Evolutionary conservation across 148 eudicot genomes (phyloP).

Genomic region (Rhododendron molle): DNA sequence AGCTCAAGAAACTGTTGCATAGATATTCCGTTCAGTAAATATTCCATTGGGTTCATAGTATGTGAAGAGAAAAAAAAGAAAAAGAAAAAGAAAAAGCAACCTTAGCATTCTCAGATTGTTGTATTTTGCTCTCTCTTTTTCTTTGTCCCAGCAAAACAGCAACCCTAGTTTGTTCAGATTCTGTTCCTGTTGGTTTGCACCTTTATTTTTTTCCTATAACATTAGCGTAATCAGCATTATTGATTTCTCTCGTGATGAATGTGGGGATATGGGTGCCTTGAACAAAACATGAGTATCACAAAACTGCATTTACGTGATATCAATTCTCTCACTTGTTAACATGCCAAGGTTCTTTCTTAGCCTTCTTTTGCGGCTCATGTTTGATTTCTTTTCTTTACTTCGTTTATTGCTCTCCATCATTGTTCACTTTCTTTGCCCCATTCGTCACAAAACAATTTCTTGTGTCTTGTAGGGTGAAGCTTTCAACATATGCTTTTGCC

Average conservation of each 20-base stretch:
- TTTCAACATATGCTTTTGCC: slow-evolving; percentile 81
- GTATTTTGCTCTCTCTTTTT: not conserved
- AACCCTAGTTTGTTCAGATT: not conserved
- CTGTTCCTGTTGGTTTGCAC: not conserved
- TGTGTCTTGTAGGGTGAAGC: slow-evolving; percentile 67
- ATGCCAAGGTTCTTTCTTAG: not conserved
- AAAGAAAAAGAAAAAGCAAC: not conserved
- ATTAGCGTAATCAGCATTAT: not conserved
- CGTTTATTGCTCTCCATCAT: slow-evolving; percentile 15
- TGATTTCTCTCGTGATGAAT: no score
- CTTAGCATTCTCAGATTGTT: not conserved
- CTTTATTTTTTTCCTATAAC: not conserved
- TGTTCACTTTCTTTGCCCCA: no score
- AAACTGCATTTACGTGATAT: not conserved
- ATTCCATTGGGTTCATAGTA: not conserved
- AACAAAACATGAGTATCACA: no score
- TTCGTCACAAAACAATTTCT: not conserved
- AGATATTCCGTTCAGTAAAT: not conserved
- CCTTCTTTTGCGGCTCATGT: not conserved
- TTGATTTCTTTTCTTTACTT: slow-evolving; percentile 33
- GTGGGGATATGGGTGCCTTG: not conserved
- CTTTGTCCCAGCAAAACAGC: not conserved
- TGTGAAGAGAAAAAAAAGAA: not conserved
- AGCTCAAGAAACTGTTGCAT: no score
- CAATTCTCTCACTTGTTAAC: not conserved